Evolutionary conservation across 2,329 filamentous ascomycete genomes (phyloP).

Genomic region (Cordyceps cicadae): DNA sequence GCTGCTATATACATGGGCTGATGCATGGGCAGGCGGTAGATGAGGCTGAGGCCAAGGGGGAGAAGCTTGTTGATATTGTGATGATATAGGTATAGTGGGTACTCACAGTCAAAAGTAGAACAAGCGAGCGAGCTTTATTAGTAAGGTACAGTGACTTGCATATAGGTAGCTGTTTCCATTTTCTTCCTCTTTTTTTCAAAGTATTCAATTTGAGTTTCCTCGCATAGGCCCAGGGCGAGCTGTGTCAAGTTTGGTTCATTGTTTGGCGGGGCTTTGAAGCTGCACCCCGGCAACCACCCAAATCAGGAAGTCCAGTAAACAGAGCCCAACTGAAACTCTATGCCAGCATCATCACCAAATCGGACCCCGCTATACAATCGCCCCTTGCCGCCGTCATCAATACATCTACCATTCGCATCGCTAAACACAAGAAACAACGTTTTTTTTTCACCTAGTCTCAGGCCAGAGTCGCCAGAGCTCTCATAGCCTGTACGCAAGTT

Average conservation of each 20-base stretch:
- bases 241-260: background rate
- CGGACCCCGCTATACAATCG: conserved; percentile 1
- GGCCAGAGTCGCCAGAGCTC: background rate
- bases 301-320: conserved; percentile 15
- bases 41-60: background rate
- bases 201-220: background rate
- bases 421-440: background rate
- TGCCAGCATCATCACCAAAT: conserved; percentile 7
- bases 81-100: conserved; percentile 4
- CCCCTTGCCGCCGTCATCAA: background rate
- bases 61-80: conserved; percentile 10
- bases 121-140: background rate
- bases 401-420: conserved; percentile 1
- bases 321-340: background rate
- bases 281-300: conserved; percentile 12
- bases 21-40: conserved; percentile 12
- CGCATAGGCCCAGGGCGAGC: background rate
- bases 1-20: conserved; percentile 19
- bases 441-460: background rate
- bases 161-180: background rate
- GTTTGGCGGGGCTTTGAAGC: background rate
- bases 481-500: background rate
- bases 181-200: background rate
- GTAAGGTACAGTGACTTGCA: background rate
- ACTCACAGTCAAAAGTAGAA: background rate